phyloP scores from a whole-genome alignment of 495 filamentous ascomycete genomes.

The Aspergillus sclerotiicarbonarius region DNA sequence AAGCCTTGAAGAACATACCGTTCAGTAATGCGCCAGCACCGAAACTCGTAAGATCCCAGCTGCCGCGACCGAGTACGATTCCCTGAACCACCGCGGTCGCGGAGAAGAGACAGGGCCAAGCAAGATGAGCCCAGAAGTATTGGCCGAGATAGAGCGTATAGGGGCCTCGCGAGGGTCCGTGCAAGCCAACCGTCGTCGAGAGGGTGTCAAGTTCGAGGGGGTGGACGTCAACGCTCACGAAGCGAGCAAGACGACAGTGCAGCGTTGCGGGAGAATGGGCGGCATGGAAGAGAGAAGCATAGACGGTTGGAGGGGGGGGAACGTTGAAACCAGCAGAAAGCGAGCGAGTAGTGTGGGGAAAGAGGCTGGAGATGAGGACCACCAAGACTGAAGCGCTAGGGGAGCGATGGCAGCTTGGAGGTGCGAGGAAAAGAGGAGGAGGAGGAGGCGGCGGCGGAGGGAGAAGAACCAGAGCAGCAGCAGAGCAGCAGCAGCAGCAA shows the following conservation, averaged over 20 bases:
- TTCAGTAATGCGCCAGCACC: constrained; percentile 45
- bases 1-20: constrained; percentile 39
- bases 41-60: constrained; percentile 32
- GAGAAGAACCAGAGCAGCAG: constrained; percentile 27
- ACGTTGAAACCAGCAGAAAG: constrained; percentile 6
- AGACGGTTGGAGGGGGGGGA: constrained; percentile 8
- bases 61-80: constrained; percentile 42
- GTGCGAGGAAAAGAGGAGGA: constrained; percentile 18
- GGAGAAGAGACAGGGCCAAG: constrained; percentile 5
- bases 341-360: constrained; percentile 2
- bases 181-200: constrained; percentile 21
- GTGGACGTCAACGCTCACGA: constrained; percentile 35
- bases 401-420: constrained; percentile 5
- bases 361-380: constrained; percentile 5
- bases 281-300: constrained; percentile 29
- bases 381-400: constrained; percentile 1
- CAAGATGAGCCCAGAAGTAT: neutral
- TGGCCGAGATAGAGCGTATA: neutral
- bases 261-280: constrained; percentile 32
- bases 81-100: constrained; percentile 30
- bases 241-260: constrained; percentile 37
- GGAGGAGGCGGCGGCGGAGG: constrained; percentile 18
- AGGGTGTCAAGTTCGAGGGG: constrained; percentile 17
- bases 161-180: constrained; percentile 7
- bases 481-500: constrained; percentile 22